Conservation (phyloP, 2,329 filamentous ascomycete genomes). For the Xylariaceae sp. region DNA sequence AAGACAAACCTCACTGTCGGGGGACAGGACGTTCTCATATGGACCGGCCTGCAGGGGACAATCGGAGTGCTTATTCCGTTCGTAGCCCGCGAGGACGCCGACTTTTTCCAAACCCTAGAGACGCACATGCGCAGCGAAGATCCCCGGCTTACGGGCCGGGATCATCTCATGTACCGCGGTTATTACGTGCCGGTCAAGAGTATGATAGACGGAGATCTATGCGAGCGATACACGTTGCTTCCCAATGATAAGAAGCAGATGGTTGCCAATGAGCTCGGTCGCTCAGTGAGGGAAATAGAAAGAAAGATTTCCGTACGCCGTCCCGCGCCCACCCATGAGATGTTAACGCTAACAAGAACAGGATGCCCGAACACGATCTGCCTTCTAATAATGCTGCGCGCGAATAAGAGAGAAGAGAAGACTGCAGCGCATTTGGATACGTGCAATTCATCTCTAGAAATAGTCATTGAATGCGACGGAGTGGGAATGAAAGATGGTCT, state of each 20-base stretch:
- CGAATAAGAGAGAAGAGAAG: no score
- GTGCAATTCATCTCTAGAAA: no score
- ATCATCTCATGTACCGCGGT: slow-evolving; percentile 92
- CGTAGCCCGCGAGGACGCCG: slow-evolving; percentile 85
- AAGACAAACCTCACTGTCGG: slow-evolving; percentile 90
- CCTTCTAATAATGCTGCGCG: no score
- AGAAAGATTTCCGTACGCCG: slow-evolving; percentile 79
- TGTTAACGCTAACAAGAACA: no score
- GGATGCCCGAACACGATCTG: no score
- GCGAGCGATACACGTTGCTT: slow-evolving; percentile 85
- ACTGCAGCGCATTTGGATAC: no score
- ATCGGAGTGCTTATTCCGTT: slow-evolving; percentile 94
- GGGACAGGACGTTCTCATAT: slow-evolving; percentile 87
- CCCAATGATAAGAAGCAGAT: slow-evolving; percentile 89
- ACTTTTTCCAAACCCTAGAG: slow-evolving; percentile 96
- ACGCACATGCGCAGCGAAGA: slow-evolving; percentile 85
- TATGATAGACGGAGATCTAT: slow-evolving; percentile 94
- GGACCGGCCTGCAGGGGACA: slow-evolving; percentile 93
- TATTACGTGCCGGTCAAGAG: slow-evolving; percentile 98
- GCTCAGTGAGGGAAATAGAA: slow-evolving; percentile 90
- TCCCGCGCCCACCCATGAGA: no score
- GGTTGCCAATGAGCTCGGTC: slow-evolving; percentile 91
- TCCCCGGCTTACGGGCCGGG: slow-evolving; percentile 83
- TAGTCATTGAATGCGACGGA: no score
- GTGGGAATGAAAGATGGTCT: no score